phyloP scores from a whole-genome alignment of 2,329 filamentous ascomycete species.

The Macrophomina tecta region DNA sequence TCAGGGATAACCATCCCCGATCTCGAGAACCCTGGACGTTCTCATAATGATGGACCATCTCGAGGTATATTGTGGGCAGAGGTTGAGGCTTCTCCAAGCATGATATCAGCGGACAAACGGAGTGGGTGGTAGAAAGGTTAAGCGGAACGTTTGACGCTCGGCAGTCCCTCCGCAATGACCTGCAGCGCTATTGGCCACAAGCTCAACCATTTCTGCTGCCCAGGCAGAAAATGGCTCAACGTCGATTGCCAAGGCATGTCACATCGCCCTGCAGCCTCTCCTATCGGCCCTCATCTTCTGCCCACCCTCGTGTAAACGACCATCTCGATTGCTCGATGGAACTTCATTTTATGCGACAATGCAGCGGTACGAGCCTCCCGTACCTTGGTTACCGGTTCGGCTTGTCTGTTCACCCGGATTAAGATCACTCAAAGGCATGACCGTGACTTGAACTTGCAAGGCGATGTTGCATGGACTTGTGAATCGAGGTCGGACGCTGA shows the following conservation, averaged over 20 bases:
- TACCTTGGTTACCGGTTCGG: no score
- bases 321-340: neutral
- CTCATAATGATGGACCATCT: no score
- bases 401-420: no score
- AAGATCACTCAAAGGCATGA: no score
- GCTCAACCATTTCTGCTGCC: slow-evolving; percentile 23
- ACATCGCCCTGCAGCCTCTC: neutral
- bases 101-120: neutral
- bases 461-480: neutral
- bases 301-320: neutral
- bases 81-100: no score
- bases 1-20: neutral
- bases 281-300: neutral
- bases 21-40: neutral
- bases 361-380: neutral
- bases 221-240: slow-evolving; percentile 21
- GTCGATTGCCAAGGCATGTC: neutral
- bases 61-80: no score
- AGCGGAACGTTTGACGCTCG: neutral
- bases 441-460: neutral
- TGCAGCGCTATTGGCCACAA: neutral
- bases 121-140: neutral
- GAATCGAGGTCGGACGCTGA: neutral
- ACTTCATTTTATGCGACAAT: neutral
- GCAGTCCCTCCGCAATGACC: neutral